Base-by-base conservation (phyloP, 495 filamentous ascomycete genomes). In the Tuber magnatum region DNA sequence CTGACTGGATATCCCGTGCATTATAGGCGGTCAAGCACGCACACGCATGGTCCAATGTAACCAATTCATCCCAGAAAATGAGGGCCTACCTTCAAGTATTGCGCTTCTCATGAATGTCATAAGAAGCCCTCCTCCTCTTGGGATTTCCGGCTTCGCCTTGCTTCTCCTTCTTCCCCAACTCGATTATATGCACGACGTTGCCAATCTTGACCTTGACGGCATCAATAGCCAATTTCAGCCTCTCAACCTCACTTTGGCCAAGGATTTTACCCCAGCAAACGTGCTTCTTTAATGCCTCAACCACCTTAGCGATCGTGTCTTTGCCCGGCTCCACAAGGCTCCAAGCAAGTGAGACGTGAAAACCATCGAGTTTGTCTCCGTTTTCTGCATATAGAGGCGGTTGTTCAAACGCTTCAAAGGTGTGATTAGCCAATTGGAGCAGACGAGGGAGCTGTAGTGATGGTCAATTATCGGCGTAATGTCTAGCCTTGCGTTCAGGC, bases 261-360 rank as follows among this genome's bases (percentile, higher is more conserved):
- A 71, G 20, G 78, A 75, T 74, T 83, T 80, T 9, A 83, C 87
- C 20, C 79, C 73, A 51, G 71, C 61, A 71, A 72, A 46, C 32
- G 65, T 85, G 84, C n/a, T 77, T 80, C 44, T 84, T 85, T 4
- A 84, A 84, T 65, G 78, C 76, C 38, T 87, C 84, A 39, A 35
- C 0, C 41, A 74, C 74, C n/a, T 70, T 75, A 16, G 71, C 51
- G 5, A 75, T 56, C 10, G 61, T 51, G 28, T 76, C 77, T 51
- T 74, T 41, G 40, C 51, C 42, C 28, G 77, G 80, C 42, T 76
- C 69, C 32, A 74, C 42, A 78, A 93, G 85, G 65, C 86, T 88
- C 93, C 93, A 97, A 0, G 91, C 93, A 65, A 97, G 86, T 43
- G 91, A 93, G 68, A 97, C 85, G 84, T 97, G 93, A 77, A 97